phyloP scores from a whole-genome alignment of 2,329 filamentous ascomycete species.

The Lachnellula cervina region DNA sequence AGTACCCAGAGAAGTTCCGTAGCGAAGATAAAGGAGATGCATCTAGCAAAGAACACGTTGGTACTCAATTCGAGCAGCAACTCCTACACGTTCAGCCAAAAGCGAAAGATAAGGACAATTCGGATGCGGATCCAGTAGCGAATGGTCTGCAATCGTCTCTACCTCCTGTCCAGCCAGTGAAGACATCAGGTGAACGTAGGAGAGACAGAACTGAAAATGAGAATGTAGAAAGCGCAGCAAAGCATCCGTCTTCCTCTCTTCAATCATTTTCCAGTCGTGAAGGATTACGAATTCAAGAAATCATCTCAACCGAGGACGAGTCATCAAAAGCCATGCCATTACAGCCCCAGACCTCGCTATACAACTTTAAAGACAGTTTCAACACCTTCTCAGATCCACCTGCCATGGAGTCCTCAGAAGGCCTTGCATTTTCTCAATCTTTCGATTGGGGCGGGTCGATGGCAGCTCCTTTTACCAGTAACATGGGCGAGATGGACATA shows the following conservation, averaged over 20 bases:
- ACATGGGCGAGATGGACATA: constrained; percentile 56
- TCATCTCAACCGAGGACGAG: constrained; percentile 22
- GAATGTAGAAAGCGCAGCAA: neutral
- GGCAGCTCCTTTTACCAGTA: constrained; percentile 38
- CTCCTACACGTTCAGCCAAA: neutral
- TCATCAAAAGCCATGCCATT: constrained; percentile 9
- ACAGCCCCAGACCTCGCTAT: constrained; percentile 7
- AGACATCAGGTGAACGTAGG: neutral
- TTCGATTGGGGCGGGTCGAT: constrained; percentile 44
- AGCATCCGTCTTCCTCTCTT: constrained; percentile 1
- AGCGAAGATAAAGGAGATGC: constrained; percentile 10
- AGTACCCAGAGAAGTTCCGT: constrained; percentile 53
- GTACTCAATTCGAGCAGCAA: neutral
- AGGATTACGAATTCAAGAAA: constrained; percentile 27
- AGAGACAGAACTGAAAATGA: constrained; percentile 1
- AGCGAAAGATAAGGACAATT: constrained; percentile 1
- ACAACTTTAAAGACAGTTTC: constrained; percentile 18
- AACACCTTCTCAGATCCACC: constrained; percentile 19
- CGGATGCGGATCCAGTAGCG: constrained; percentile 3
- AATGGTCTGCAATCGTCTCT: neutral
- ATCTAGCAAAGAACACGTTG: neutral
- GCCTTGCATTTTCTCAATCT: constrained; percentile 32
- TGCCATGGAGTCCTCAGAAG: constrained; percentile 29
- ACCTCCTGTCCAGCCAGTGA: constrained; percentile 1
- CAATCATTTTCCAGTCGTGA: constrained; percentile 20